Evolutionary conservation across 345 rosid species (phyloP), one percentile per base, ranked within the genome.

Genomic region (Eucalyptus regnans): DNA sequence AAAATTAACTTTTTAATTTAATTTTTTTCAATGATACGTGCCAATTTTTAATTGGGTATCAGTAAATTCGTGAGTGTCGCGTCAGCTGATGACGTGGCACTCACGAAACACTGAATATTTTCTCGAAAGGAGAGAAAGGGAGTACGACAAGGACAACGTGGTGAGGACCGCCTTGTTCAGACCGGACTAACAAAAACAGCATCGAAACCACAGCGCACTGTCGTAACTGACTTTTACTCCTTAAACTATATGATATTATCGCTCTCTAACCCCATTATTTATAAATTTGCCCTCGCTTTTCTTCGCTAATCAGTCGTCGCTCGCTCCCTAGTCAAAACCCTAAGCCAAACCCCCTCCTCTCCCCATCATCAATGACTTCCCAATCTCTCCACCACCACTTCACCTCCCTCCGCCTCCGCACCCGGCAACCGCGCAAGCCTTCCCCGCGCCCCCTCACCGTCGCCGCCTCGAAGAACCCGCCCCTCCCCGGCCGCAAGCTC

Each of bases 401-500:
- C 58, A 52, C 60, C 87, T 88, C 87, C 87, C 87, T 83, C 88
- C 89, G 27, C 88, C 41, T 66, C 93, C 62, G 62, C 90, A 88
- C 58, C 79, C 79, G 76, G 33, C 89, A 62, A 54, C 50, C 83
- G 31, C 86, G 16, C 46, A 52, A 58, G 9, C 60, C 62, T 1
- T 88, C 86, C 27, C 90, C 84, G 56, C 87, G 46, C 71, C 52
- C 89, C 86, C 86, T 93, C 86, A 46, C 88, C 49, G 88, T 94
- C 87, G 66, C 92, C 11, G 87, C 90, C 71, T 88, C 71, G 29
- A 48, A 62, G 54, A 88, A 88, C 86, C 80, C 89, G 13, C 83
- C 89, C 23, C 90, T 94, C 58, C 58, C 89, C 3, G 94, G 93
- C 84, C 89, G 96, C 46, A 93, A 91, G 89, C 95, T 95, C 16